Percentiles rank a stretch among this genome's conserved stretches.
Conservation (phyloP, 345 rosid genomes). For the Eucalyptus marginata region DNA sequence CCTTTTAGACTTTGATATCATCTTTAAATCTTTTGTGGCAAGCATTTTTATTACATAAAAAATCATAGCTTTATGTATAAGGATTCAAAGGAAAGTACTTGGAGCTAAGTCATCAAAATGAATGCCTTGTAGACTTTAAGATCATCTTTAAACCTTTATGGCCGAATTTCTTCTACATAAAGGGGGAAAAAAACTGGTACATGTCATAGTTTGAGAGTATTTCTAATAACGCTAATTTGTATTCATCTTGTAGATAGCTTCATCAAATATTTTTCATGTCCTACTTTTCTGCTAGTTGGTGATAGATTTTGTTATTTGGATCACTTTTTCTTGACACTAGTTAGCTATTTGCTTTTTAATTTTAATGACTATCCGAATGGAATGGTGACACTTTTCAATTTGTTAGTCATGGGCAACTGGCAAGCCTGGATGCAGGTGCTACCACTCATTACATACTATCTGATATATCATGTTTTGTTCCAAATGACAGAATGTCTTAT, state of each 20-base stretch:
- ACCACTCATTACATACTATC: not conserved
- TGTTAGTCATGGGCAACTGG: conserved; percentile 95
- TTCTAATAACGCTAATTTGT: not conserved
- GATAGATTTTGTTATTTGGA: not conserved
- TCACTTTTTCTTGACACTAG: conserved; percentile 30
- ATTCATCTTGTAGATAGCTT: not conserved
- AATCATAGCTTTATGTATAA: not conserved
- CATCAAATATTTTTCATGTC: not conserved
- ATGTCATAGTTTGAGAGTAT: not conserved
- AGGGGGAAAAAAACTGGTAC: not conserved
- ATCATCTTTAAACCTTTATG: not conserved
- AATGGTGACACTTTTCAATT: conserved; percentile 91
- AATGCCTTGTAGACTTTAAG: not conserved
- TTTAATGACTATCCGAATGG: conserved; percentile 98
- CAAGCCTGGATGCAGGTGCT: conserved; percentile 93
- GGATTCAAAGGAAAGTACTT: not conserved
- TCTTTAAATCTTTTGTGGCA: not conserved
- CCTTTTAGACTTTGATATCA: not conserved
- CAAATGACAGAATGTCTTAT: not conserved
- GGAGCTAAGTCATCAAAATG: not conserved
- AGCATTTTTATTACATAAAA: not conserved
- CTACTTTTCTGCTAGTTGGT: not conserved
- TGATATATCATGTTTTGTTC: not conserved
- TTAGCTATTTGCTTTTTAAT: conserved; percentile 81
- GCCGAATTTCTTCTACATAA: not conserved